These are phyloP conservation scores for Solanum hybrid DNA, from an alignment of 305 asterid genomes.

Conservation along the genomic window DNA sequence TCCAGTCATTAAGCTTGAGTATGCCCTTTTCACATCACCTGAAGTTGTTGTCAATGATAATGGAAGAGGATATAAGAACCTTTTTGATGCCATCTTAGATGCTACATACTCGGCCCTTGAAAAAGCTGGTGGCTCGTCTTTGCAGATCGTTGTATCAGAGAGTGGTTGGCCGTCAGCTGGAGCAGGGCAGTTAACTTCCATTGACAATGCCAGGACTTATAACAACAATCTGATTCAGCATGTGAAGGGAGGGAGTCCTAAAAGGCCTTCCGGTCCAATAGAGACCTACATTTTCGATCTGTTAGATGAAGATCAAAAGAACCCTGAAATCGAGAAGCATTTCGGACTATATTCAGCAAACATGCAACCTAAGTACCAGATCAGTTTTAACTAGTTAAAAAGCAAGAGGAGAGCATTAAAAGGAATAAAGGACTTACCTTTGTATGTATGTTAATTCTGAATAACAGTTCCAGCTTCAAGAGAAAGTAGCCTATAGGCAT, in stretches of 20 bases:
- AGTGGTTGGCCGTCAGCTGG: constrained; percentile 63
- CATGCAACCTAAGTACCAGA: constrained; percentile 27
- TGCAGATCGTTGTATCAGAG: constrained; percentile 45
- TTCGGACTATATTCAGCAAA: constrained; percentile 37
- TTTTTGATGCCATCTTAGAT: constrained; percentile 43
- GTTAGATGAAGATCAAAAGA: constrained; percentile 44
- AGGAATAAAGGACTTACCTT: not conserved
- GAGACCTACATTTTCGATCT: constrained; percentile 47
- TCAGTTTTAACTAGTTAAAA: constrained; percentile 20
- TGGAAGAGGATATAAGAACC: constrained; percentile 27
- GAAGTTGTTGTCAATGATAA: constrained; percentile 21
- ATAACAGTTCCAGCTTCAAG: not conserved
- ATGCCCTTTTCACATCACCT: constrained; percentile 32
- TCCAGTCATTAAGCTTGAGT: constrained; percentile 18
- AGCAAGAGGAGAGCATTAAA: not conserved
- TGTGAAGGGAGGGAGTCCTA: constrained; percentile 43
- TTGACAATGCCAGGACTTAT: constrained; percentile 34
- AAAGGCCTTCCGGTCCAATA: constrained; percentile 32
- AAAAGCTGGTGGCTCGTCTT: constrained; percentile 32
- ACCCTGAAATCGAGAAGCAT: constrained; percentile 30
- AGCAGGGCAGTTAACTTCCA: constrained; percentile 20
- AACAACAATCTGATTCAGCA: constrained; percentile 24
- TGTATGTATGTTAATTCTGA: not conserved
- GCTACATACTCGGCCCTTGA: constrained; percentile 34
- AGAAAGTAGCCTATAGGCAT: not conserved